Percentiles rank a stretch among this genome's conserved stretches.
These are phyloP conservation scores for Gracilaria domingensis DNA, from an alignment of 23 red algal genomes.

Conservation along the genomic window DNA sequence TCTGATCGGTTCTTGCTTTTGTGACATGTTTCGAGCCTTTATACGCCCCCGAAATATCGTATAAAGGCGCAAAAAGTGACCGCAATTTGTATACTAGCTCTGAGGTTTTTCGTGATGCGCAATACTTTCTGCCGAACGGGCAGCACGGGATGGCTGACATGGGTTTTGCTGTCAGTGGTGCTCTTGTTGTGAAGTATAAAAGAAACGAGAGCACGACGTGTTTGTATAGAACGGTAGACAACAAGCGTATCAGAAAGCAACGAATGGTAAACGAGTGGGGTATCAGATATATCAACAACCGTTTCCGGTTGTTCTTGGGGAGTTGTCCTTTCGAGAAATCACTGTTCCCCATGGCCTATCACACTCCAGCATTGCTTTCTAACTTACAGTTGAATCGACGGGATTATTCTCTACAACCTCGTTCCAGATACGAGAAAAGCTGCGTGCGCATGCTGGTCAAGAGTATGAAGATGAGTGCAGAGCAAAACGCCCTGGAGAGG, in stretches of 20 bases:
- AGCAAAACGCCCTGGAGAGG: too few relatives aligned
- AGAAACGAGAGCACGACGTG: conserved; percentile 31
- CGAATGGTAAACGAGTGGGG: too few relatives aligned
- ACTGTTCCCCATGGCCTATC: too few relatives aligned
- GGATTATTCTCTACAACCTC: too few relatives aligned
- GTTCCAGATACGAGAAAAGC: too few relatives aligned
- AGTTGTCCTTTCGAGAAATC: background rate
- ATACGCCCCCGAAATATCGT: conserved; percentile 4
- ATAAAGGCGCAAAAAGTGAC: conserved; percentile 37
- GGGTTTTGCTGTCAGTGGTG: background rate
- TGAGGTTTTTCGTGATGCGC: too few relatives aligned
- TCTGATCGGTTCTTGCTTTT: background rate
- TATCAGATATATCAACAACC: too few relatives aligned
- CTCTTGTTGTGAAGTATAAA: background rate
- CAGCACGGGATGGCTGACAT: conserved; percentile 49
- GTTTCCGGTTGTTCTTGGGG: conserved; percentile 4
- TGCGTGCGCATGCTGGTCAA: too few relatives aligned
- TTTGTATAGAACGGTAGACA: background rate
- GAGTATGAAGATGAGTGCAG: too few relatives aligned
- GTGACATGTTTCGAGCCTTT: conserved; percentile 29
- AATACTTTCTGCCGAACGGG: background rate
- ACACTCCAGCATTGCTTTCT: too few relatives aligned
- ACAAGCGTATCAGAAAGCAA: conserved; percentile 10
- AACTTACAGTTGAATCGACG: too few relatives aligned
- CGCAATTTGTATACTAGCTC: background rate